phyloP scores from a whole-genome alignment of 139 green algal species.

The Haematococcus lacustris region DNA sequence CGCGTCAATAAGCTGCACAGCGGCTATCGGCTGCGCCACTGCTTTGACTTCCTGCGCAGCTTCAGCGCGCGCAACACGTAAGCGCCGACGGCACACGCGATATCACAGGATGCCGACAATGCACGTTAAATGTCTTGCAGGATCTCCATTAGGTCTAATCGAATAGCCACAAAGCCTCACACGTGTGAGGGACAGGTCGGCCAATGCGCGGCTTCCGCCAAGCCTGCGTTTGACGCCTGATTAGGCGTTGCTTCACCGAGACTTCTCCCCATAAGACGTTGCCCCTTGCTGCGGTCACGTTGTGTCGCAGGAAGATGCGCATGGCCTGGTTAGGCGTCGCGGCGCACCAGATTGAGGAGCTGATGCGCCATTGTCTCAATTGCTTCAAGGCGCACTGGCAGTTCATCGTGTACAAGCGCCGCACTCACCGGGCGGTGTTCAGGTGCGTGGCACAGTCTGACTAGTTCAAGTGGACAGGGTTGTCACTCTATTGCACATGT shows the following conservation, averaged over 20 bases:
- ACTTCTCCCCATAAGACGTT: too few relatives aligned
- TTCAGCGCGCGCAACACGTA: conserved; percentile 26
- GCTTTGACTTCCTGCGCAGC: conserved; percentile 30
- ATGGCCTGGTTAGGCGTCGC: conserved; percentile 7
- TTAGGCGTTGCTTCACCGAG: too few relatives aligned
- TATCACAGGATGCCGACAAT: too few relatives aligned
- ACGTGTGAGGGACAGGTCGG: too few relatives aligned
- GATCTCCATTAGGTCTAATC: too few relatives aligned
- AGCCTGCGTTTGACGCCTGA: too few relatives aligned
- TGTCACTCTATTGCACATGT: background rate
- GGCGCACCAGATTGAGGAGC: conserved; percentile 15
- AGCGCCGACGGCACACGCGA: background rate
- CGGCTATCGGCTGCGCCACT: conserved; percentile 29
- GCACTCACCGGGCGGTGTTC: conserved; percentile 9
- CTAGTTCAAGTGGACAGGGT: background rate
- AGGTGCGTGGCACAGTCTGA: too few relatives aligned
- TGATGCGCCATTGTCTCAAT: conserved; percentile 27
- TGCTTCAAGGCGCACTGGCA: conserved; percentile 39
- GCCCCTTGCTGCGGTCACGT: too few relatives aligned
- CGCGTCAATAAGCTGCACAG: conserved; percentile 22
- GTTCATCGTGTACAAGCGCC: conserved; percentile 8
- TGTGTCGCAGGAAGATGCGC: conserved; percentile 1
- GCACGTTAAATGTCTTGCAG: too few relatives aligned
- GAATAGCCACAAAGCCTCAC: too few relatives aligned
- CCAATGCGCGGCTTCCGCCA: too few relatives aligned